Percentiles rank a stretch among this genome's conserved stretches.
These are phyloP conservation scores for Dioscorea dumetorum DNA, from an alignment of 106 monocot genomes.

Conservation along the genomic window DNA sequence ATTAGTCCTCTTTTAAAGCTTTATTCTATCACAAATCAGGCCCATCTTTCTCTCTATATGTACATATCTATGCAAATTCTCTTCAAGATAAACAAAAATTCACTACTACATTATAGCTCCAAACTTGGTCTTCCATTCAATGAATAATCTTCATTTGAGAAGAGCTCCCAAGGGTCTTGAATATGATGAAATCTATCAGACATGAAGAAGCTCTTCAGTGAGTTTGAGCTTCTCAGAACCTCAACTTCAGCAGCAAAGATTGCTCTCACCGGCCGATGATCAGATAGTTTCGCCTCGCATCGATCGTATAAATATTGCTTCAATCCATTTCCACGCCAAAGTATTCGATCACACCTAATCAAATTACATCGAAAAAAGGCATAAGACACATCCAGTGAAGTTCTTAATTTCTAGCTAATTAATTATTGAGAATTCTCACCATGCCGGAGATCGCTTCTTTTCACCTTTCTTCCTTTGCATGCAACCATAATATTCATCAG, in stretches of 20 bases:
- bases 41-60: no score
- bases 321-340: constrained; percentile 12
- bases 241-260: constrained; percentile 10
- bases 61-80: no score
- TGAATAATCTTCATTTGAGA: constrained; percentile 1
- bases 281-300: constrained; percentile 7
- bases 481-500: constrained; percentile 61
- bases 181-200: constrained; percentile 13
- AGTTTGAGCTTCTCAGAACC: constrained; percentile 1
- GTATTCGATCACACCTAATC: constrained; percentile 12
- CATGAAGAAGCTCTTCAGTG: constrained; percentile 7
- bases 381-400: not conserved
- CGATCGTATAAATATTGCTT: constrained; percentile 6
- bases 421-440: constrained; percentile 12
- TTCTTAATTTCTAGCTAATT: not conserved
- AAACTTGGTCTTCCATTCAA: no score
- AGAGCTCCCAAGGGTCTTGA: not conserved
- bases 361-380: not conserved
- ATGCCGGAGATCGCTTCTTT: constrained; percentile 52
- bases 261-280: constrained; percentile 14
- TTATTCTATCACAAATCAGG: no score
- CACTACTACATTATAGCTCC: no score
- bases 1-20: no score
- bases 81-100: no score
- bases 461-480: constrained; percentile 23